Base-by-base conservation (phyloP, 2,329 filamentous ascomycete species). In the Pyricularia grisea region DNA sequence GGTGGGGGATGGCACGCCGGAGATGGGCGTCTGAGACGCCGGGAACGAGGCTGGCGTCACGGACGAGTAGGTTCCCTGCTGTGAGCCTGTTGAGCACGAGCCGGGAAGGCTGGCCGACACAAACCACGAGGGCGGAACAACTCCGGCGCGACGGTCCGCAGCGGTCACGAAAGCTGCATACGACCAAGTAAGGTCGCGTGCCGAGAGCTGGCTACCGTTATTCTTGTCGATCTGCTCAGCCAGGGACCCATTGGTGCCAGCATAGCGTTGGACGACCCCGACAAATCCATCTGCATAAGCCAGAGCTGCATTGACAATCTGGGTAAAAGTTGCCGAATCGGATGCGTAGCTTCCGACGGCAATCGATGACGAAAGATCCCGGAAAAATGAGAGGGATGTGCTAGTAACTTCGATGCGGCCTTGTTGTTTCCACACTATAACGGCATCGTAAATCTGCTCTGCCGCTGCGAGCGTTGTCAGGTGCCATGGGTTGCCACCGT, bases 401-500 rank as follows among this genome's bases (percentile, higher is more conserved):
- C 82, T 79, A 5, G 87, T 90, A 65, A 94, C 85, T 0, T 83
- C 85, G 73, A 96, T 84, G 6, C 83, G 88, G 1, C 87, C 88
- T 30, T 83, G 77, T 50, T 81, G 78, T 71, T 89, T 83, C 90
- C 91, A 94, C 67, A 90, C 87, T 72, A 90, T 89, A 1, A 93
- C 74, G 0, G 92, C 90, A 73, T 91, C 89, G 76, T 93, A 94
- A 2, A 96, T 84, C 75, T 92, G 89, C 78, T 95, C 92, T 3
- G 92, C 92, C 0, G 91, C 91, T 1, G 91, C 91, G 33, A 93
- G 82, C 0, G 90, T 94, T 73, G 85, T 85, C 14, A 94, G 83
- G 74, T 93, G 92, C 92, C 92, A 95, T 1, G 92, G 92, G 77
- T 95, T 93, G 1, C 91, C 92, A 70, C 87, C 87, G 77, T 89